Conservation (phyloP, 352 stramenopile genomes). For the Peronosclerospora sorghi region DNA sequence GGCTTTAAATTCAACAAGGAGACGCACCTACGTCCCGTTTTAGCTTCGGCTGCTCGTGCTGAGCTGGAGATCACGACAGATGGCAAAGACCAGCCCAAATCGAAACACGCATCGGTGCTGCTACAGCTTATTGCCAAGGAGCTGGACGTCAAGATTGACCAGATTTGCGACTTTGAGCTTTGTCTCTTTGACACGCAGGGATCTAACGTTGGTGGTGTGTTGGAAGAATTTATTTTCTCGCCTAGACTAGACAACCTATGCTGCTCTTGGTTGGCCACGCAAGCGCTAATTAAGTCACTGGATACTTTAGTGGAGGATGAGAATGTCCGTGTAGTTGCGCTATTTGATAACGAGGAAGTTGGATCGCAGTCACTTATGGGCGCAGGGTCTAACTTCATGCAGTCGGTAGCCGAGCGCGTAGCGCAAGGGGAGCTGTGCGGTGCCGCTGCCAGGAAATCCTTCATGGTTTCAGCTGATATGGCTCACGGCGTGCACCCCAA, state of each 20-base stretch:
- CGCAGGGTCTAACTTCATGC: constrained; percentile 72
- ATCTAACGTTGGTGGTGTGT: constrained; percentile 83
- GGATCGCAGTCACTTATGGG: constrained; percentile 85
- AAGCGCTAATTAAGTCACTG: constrained; percentile 78
- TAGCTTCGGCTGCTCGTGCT: constrained; percentile 72
- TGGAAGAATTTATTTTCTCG: constrained; percentile 94
- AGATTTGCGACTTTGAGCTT: constrained; percentile 95
- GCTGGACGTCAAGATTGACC: constrained; percentile 62
- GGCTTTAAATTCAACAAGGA: constrained; percentile 95
- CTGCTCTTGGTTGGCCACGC: constrained; percentile 88
- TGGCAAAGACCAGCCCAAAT: constrained; percentile 40
- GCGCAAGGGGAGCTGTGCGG: constrained; percentile 42
- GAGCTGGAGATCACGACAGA: constrained; percentile 73
- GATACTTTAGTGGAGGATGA: constrained; percentile 49
- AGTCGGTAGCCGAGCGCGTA: constrained; percentile 52
- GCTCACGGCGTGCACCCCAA: constrained; percentile 97
- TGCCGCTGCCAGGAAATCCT: constrained; percentile 51
- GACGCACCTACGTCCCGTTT: constrained; percentile 91
- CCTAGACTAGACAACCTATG: constrained; percentile 96
- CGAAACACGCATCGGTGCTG: constrained; percentile 88
- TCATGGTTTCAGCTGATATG: constrained; percentile 92
- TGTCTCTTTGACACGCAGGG: constrained; percentile 94
- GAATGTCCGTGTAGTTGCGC: constrained; percentile 86
- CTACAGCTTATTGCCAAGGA: constrained; percentile 89
- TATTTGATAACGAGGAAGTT: constrained; percentile 99